A percentile compares a stretch with the other conserved stretches of the same genome.
Evolutionary conservation across 495 filamentous ascomycete species (phyloP).

Genomic region (Penicillium macrosclerotiorum): DNA sequence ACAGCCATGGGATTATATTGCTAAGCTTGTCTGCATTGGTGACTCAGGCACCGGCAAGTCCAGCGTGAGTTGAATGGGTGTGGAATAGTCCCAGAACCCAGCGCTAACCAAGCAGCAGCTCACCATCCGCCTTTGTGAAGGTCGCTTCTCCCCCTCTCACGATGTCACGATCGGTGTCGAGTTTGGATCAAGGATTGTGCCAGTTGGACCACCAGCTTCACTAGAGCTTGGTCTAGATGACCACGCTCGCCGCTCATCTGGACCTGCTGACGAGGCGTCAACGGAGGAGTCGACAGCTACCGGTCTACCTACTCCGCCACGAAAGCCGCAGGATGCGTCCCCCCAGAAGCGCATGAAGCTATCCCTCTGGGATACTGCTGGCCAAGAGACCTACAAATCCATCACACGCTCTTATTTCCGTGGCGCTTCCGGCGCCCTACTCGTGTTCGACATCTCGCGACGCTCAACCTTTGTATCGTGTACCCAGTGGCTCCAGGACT

Average conservation of each 20-base stretch:
- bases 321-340: slow-evolving; percentile 27
- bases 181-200: slow-evolving; percentile 91
- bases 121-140: slow-evolving; percentile 95
- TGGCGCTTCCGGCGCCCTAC: slow-evolving; percentile 83
- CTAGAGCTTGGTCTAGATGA: slow-evolving; percentile 39
- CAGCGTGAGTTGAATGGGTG: slow-evolving; percentile 45
- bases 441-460: slow-evolving; percentile 93
- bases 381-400: slow-evolving; percentile 94
- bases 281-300: slow-evolving; percentile 21
- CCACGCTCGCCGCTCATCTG: slow-evolving; percentile 12
- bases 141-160: slow-evolving; percentile 87
- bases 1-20: slow-evolving; percentile 95
- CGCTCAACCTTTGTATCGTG: slow-evolving; percentile 81
- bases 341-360: slow-evolving; percentile 76
- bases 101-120: slow-evolving; percentile 47
- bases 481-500: slow-evolving; percentile 87
- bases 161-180: slow-evolving; percentile 98
- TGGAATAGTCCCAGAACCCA: neutral
- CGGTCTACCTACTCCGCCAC: slow-evolving; percentile 39
- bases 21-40: slow-evolving; percentile 96
- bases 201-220: slow-evolving; percentile 74
- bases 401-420: slow-evolving; percentile 96
- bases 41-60: slow-evolving; percentile 94
- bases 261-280: slow-evolving; percentile 3
- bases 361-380: slow-evolving; percentile 92